Evolutionary conservation across 495 filamentous ascomycete genomes (phyloP), one percentile per base, ranked within the genome.

Genomic region (Penicillium dipodomyicola): DNA sequence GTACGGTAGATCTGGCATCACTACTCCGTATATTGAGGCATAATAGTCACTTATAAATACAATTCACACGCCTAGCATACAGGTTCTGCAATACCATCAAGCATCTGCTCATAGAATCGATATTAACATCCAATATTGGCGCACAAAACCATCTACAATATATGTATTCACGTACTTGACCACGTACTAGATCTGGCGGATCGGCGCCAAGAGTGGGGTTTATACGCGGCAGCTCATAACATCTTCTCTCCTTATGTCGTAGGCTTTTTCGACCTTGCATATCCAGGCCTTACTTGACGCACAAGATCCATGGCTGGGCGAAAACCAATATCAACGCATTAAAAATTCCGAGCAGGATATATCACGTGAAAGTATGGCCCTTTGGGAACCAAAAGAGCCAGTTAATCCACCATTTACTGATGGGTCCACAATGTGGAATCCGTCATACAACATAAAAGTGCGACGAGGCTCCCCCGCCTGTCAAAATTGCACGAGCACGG

Each of bases 121-220:
- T 9, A 46, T 6, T 29, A 27, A 17, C 15, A 8, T 39, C 2
- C 35, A 7, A 17, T 17, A 17, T 39, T 17, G 5, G 7, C 9
- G 8, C 9, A 39, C 35, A 39, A 9, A 17, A 17, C 35, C 6
- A 7, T 9, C 5, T 37, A 45, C 2, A 15, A 27, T 44, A 25
- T 23, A 23, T 11, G 14, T 27, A 2, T 7, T 29, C 27, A 25
- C 27, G 27, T 8, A 27, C 15, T 14, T 7, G 46, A n/a, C 6
- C 33, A 50, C 48, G 14, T n/a, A 25, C 32, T 14, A 23, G 17
- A 33, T 49, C 46, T 22, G 20, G 46, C 19, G 19, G 49, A 52
- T 52, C 49, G 35, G 49, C 35, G 49, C 49, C 49, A 52, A 42
- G 37, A 52, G 49, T 52, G 49, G 49, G 23, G 49, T 41, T 42